Evolutionary conservation across 2,329 filamentous ascomycete genomes (phyloP), one percentile per base, ranked within the genome.

Genomic region (Pleurostoma richardsiae): DNA sequence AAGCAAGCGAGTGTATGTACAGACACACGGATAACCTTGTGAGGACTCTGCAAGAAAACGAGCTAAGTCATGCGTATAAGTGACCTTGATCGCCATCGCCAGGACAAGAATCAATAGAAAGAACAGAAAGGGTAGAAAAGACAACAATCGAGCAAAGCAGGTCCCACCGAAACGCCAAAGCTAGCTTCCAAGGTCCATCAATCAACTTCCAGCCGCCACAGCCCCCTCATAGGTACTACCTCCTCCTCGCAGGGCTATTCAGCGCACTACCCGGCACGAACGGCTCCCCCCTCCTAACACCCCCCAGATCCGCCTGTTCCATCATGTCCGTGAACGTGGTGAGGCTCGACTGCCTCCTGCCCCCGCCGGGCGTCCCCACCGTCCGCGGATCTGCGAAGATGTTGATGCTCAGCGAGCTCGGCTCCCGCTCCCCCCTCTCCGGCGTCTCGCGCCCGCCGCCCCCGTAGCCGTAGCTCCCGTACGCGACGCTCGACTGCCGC

Each of bases 251-350:
- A 36, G 33, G 33, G n/a, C 33, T 36, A 8, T 8, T 8, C 33
- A 26, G 39, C 39, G 39, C 41, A 27, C 43, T 54, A 40, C 42
- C 42, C 2, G 70, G 70, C 38, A 76, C 68, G 50, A 67, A 77
- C 4, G 66, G 61, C 54, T 65, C 62, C 5, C 68, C 73, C 49
- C 59, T 62, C 47, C 60, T 68, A 41, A 74, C 65, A 7, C 61
- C 60, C 11, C 69, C 67, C 27, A 76, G 59, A 26, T 69, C 66
- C 3, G 71, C 73, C 49, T 69, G 63, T 46, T 75, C 67, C 70
- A 80, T 74, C 57, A 81, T 67, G 52, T 73, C 71, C n/a, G 73
- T 71, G 51, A 80, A 78, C 0, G 73, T 77, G 1, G 78, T 77
- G 52, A 62, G 56, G 33, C 66, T 62, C 30, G 58, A 57, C 46